Evolutionary conservation across 805 yeast species (phyloP).

Genomic region (Candida qinlingensis): DNA sequence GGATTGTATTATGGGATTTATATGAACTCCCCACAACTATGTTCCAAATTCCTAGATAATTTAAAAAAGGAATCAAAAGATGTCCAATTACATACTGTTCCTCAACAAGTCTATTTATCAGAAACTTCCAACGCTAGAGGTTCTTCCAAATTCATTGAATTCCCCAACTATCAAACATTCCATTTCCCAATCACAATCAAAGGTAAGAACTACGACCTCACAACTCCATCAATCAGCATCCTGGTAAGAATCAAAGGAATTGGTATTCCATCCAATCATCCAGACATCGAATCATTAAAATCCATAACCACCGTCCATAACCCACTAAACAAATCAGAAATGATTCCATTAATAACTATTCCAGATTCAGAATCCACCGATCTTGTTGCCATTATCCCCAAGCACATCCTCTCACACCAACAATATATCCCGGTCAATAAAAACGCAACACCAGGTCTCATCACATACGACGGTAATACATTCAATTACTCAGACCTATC

Average conservation of each 20-base stretch:
- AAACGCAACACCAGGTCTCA: slow-evolving; percentile 5
- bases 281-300: slow-evolving; percentile 1
- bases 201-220: neutral
- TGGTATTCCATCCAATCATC: slow-evolving; percentile 17
- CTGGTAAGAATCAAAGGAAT: slow-evolving; percentile 14
- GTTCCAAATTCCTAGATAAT: neutral
- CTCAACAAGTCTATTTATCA: neutral
- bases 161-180: neutral
- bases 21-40: slow-evolving; percentile 13
- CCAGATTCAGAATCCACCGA: neutral
- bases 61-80: neutral
- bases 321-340: slow-evolving; percentile 3
- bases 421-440: slow-evolving; percentile 2
- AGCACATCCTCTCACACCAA: slow-evolving; percentile 16
- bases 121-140: neutral
- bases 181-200: slow-evolving; percentile 11
- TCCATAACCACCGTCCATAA: neutral
- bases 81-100: neutral
- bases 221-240: slow-evolving; percentile 14
- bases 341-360: slow-evolving; percentile 4
- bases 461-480: slow-evolving; percentile 5
- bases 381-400: slow-evolving; percentile 18
- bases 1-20: slow-evolving; percentile 14
- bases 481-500: slow-evolving; percentile 9
- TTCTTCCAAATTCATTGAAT: slow-evolving; percentile 3